Evolutionary conservation across 2,329 filamentous ascomycete species (phyloP).

Genomic region (Diaporthe capsici): DNA sequence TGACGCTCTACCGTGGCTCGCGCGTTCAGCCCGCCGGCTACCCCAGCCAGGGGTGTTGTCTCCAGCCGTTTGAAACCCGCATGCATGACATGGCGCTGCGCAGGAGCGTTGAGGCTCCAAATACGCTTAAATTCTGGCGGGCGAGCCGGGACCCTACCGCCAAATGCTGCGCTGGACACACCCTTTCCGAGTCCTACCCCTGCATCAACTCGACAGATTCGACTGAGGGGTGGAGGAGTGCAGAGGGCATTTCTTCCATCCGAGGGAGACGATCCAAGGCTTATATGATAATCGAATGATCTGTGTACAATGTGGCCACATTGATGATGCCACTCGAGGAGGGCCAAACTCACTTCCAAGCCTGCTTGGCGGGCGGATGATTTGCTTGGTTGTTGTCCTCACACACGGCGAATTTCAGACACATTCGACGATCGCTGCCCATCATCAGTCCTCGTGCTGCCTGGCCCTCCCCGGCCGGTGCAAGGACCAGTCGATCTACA

Average conservation of each 20-base stretch:
- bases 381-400: constrained; percentile 23
- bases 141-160: constrained; percentile 6
- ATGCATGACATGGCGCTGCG: constrained; percentile 28
- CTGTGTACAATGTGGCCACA: constrained; percentile 20
- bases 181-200: constrained; percentile 7
- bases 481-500: constrained; percentile 7
- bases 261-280: constrained; percentile 15
- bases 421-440: constrained; percentile 15
- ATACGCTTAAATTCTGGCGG: constrained; percentile 38
- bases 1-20: constrained; percentile 9
- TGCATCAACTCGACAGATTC: constrained; percentile 13
- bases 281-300: constrained; percentile 39
- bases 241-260: constrained; percentile 2
- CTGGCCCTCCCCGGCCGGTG: background rate
- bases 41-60: constrained; percentile 18
- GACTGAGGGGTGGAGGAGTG: constrained; percentile 1
- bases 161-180: constrained; percentile 4
- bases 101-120: constrained; percentile 25
- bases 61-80: constrained; percentile 34
- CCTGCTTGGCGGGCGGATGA: constrained; percentile 21
- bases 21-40: constrained; percentile 12
- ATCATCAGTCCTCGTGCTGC: background rate
- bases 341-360: background rate
- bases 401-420: constrained; percentile 27
- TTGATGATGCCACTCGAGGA: constrained; percentile 27